Percentiles rank a stretch among this genome's conserved stretches.
These are phyloP conservation scores for Beauveria sp. DNA, from an alignment of 2,329 filamentous ascomycete genomes.

Conservation along the genomic window DNA sequence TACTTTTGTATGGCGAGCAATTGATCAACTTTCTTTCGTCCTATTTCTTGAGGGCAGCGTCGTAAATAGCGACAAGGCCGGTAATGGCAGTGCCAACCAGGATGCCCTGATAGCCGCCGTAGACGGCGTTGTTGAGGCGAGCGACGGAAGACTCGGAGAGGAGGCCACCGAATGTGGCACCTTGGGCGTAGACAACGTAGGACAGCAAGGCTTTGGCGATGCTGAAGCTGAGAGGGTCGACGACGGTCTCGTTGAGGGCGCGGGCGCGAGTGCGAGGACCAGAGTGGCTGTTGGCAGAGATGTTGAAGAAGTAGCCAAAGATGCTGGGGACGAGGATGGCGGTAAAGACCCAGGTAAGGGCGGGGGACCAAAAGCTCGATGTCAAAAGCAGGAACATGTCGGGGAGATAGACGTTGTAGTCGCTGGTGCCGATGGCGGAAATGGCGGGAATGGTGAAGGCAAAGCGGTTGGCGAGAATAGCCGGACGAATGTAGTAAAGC, in stretches of 20 bases:
- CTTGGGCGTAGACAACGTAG: constrained; percentile 71
- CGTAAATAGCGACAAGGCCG: constrained; percentile 63
- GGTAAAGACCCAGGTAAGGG: constrained; percentile 68
- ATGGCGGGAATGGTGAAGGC: constrained; percentile 65
- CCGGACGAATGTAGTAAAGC: constrained; percentile 58
- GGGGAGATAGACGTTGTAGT: constrained; percentile 60
- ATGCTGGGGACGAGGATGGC: constrained; percentile 62
- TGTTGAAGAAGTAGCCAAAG: constrained; percentile 84
- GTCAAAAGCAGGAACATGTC: constrained; percentile 76
- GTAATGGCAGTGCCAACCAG: constrained; percentile 62
- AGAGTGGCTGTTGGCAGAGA: constrained; percentile 49
- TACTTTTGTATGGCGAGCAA: neutral
- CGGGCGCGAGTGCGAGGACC: constrained; percentile 35
- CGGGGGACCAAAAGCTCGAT: constrained; percentile 74
- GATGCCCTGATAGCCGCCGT: constrained; percentile 63
- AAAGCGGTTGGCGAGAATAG: constrained; percentile 64
- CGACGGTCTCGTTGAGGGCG: constrained; percentile 32
- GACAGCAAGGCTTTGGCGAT: constrained; percentile 76
- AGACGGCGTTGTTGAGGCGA: constrained; percentile 58
- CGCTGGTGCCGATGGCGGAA: constrained; percentile 43
- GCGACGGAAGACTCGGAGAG: constrained; percentile 52
- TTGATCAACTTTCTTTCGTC: neutral
- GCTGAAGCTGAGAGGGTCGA: constrained; percentile 87
- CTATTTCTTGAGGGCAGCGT: constrained; percentile 66
- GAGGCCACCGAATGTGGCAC: constrained; percentile 53